phyloP scores from a whole-genome alignment of 176 grass and related monocot species.

The Raddia guianensis region DNA sequence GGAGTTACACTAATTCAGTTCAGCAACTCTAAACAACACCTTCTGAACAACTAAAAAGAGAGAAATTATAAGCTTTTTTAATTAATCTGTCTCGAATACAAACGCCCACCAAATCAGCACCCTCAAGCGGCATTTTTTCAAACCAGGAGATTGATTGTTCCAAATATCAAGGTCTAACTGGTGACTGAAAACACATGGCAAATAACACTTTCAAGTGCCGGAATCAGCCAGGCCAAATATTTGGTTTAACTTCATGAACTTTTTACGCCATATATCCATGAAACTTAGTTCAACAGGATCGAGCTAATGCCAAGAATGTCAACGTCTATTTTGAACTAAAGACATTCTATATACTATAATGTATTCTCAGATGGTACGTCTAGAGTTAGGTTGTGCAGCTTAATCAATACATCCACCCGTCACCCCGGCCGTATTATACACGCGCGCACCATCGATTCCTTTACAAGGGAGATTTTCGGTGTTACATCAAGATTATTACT shows the following conservation, averaged over 20 bases:
- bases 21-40: no score
- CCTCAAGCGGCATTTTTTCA: no score
- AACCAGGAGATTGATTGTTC: no score
- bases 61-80: no score
- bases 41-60: no score
- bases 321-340: conserved; percentile 3
- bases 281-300: not conserved
- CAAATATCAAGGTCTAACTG: no score
- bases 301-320: not conserved
- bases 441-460: conserved; percentile 26
- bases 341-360: conserved; percentile 17
- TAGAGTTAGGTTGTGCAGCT: conserved; percentile 47
- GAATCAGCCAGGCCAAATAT: conserved; percentile 24
- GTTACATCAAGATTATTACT: not conserved
- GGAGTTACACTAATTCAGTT: no score
- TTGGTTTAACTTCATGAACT: not conserved
- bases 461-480: not conserved
- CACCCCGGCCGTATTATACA: conserved; percentile 12
- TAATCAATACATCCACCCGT: conserved; percentile 38
- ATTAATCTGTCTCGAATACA: no score
- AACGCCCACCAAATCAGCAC: no score
- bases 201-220: not conserved
- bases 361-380: not conserved
- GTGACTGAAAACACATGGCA: no score
- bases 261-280: conserved; percentile 22